Evolutionary conservation across 768 basidiomycete genomes (phyloP).

Genomic region (Pleurotus eryngii): DNA sequence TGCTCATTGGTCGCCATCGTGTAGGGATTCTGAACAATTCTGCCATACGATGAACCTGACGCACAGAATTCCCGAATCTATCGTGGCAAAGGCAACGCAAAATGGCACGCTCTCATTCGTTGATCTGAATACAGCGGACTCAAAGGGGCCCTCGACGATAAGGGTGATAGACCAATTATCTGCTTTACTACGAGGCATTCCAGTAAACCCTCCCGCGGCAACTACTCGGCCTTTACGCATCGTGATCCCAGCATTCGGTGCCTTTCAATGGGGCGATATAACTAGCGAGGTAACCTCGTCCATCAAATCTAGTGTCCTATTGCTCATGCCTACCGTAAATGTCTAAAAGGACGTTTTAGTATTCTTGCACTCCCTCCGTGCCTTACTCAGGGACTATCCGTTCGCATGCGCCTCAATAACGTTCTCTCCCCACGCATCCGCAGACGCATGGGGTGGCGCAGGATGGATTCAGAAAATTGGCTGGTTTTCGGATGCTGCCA

Average conservation of each 20-base stretch:
- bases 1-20: conserved; percentile 1
- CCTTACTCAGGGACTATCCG: conserved; percentile 52
- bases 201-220: conserved; percentile 21
- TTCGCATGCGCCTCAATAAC: conserved; percentile 66
- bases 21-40: conserved; percentile 55
- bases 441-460: conserved; percentile 53
- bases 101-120: conserved; percentile 36
- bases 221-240: conserved; percentile 38
- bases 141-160: conserved; percentile 12
- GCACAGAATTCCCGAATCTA: conserved; percentile 48
- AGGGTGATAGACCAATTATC: conserved; percentile 23
- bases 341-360: conserved; percentile 56
- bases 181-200: conserved; percentile 25
- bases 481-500: conserved; percentile 74
- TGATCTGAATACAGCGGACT: conserved; percentile 11
- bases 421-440: conserved; percentile 61
- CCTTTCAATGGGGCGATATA: conserved; percentile 68
- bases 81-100: conserved; percentile 41
- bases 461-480: conserved; percentile 79
- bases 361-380: conserved; percentile 70
- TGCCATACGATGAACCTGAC: conserved; percentile 76
- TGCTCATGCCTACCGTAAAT: background rate
- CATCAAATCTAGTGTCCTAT: background rate
- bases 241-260: conserved; percentile 61
- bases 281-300: conserved; percentile 43